Base-by-base conservation (phyloP, 352 stramenopile species). In the Globisporangium yorkense region DNA sequence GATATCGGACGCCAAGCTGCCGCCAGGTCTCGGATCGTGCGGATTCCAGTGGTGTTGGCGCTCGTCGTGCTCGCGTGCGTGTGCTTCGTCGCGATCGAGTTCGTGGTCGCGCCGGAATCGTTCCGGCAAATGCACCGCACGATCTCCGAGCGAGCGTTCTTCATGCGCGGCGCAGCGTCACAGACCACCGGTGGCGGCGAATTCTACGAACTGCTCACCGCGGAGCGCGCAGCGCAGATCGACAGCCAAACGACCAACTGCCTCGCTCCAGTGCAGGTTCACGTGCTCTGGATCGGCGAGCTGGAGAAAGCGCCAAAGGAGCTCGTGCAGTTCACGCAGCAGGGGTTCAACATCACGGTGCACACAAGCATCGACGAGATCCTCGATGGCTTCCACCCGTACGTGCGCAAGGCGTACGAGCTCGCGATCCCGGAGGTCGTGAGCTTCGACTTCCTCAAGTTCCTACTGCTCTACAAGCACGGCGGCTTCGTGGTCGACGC, bases 401-500 rank as follows among this genome's bases (percentile, higher is more conserved):
- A 58, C 12, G 60, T 66, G 10, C 41, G 35, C 18, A 29, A 50
- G 4, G 60, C 40, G 12, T 66, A 46, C 49, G 39, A 57, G 12
- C 54, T 48, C 9, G 60, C 60, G 3, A 53, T 66, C 24, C 60
- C 60, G 10, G 10, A 10, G 1, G 60, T 66, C 20, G 54, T 59
- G 1, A 55, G 54, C 18, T 59, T 41, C 49, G 61, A 62, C 10
- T 62, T 59, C 24, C 61, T 62, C 33, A 66, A 62, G 55, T 40
- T 66, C 29, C 29, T 43, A 16, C 7, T 66, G 33, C 20, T 66
- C 21, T 66, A 62, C 54, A 66, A 66, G 44, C 41, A 52, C 31
- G 60, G 60, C 10, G 60, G 60, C 2, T 4, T 66, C 31, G 40
- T 40, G 7, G 54, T 51, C 7, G 60, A 66, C 21, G 54, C 60